Percentiles rank a stretch among this genome's conserved stretches.
Evolutionary conservation across 2,329 filamentous ascomycete genomes (phyloP).

Genomic region (Talaromyces verruculosus): DNA sequence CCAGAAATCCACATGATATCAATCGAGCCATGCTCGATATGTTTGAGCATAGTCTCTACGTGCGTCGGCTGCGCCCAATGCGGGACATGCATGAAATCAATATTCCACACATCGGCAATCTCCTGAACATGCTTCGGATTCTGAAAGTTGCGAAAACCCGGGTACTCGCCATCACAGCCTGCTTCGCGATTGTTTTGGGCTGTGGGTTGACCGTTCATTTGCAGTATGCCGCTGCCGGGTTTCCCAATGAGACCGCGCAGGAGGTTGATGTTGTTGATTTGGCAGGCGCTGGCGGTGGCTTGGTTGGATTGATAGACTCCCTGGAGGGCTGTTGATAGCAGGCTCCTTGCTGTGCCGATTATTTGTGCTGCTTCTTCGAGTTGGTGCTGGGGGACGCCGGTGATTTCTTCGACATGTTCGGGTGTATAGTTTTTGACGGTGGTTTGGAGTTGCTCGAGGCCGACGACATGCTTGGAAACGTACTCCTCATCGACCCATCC

Average conservation of each 20-base stretch:
- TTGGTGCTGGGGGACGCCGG: conserved; percentile 33
- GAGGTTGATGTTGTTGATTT: conserved; percentile 46
- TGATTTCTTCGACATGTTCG: conserved; percentile 36
- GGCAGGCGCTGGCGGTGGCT: conserved; percentile 42
- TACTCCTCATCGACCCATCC: conserved; percentile 37
- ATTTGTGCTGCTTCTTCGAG: conserved; percentile 36
- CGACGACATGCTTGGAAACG: conserved; percentile 32
- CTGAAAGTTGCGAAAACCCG: conserved; percentile 39
- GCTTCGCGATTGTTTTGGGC: conserved; percentile 44
- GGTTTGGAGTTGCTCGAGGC: conserved; percentile 30
- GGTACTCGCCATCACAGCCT: conserved; percentile 43
- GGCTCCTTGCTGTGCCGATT: conserved; percentile 33
- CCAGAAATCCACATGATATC: conserved; percentile 43
- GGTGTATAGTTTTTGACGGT: conserved; percentile 36
- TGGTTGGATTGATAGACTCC: conserved; percentile 46
- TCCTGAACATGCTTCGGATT: conserved; percentile 40
- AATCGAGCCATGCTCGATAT: conserved; percentile 36
- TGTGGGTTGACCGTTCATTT: conserved; percentile 46
- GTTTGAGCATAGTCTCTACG: conserved; percentile 39
- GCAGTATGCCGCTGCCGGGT: conserved; percentile 38
- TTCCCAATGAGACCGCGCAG: conserved; percentile 38
- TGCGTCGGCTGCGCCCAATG: conserved; percentile 44
- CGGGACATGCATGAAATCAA: conserved; percentile 35
- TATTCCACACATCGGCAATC: conserved; percentile 41
- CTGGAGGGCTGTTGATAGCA: conserved; percentile 42